Conservation (phyloP, 2,329 filamentous ascomycete genomes). For the Epichloe gansuensis region DNA sequence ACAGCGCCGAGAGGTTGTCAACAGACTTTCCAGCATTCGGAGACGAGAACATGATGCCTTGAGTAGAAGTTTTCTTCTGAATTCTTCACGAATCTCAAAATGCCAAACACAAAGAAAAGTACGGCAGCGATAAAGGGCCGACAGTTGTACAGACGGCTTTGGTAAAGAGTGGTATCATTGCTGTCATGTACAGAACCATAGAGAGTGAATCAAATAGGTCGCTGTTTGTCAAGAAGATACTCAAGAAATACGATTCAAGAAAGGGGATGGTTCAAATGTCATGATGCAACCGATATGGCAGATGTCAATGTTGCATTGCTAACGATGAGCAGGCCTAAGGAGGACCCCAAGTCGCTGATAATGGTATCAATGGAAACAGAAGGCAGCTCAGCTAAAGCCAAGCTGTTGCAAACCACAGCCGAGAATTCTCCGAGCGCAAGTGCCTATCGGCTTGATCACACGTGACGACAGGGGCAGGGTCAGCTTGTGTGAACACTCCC, state of each 20-base stretch:
- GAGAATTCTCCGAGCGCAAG: slow-evolving; percentile 7
- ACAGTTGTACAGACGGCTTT: slow-evolving; percentile 23
- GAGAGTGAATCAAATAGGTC: neutral
- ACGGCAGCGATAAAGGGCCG: slow-evolving; percentile 13
- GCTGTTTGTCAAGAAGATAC: neutral
- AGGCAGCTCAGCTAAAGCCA: neutral
- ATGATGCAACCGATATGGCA: neutral
- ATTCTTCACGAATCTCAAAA: neutral
- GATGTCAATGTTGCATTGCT: neutral
- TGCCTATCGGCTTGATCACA: slow-evolving; percentile 2
- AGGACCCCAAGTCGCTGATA: neutral
- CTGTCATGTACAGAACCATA: slow-evolving; percentile 13
- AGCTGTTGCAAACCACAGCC: slow-evolving; percentile 3
- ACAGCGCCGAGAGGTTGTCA: slow-evolving; percentile 48
- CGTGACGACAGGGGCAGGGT: slow-evolving; percentile 9
- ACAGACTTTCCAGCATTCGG: slow-evolving; percentile 49
- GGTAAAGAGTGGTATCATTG: slow-evolving; percentile 31
- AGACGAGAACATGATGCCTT: slow-evolving; percentile 45
- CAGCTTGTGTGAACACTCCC: no score
- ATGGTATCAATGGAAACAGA: no score
- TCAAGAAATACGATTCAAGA: neutral
- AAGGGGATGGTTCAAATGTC: neutral
- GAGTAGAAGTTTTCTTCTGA: slow-evolving; percentile 1
- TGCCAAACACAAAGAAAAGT: neutral
- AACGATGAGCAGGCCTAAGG: neutral